Base-by-base conservation (phyloP, 2,329 filamentous ascomycete species). In the Colletotrichum sp. region DNA sequence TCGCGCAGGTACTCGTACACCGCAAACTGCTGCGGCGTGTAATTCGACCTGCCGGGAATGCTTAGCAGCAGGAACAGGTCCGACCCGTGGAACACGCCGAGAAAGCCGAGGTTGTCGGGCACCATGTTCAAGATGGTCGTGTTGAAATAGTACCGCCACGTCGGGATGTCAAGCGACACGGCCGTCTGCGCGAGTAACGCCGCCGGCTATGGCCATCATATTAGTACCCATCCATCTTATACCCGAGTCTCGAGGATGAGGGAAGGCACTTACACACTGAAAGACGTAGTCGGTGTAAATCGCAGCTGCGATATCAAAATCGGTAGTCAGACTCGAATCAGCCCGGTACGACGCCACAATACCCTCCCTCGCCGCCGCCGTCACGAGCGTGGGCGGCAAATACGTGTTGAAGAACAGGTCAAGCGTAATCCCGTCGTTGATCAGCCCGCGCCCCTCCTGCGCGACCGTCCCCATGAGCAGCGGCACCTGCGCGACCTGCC, bases 111-210 rank as follows among this genome's bases (percentile, higher is more conserved):
- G 7, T 80, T 39, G 0, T 71, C 34, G 2, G 77, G 78, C 2
- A 82, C 32, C 13, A 80, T 65, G 18, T 75, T 76, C 1, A 77
- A 63, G n/a, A 80, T 59, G 2, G 81, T 82, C 8, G 76, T 59
- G 72, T 82, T 82, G 78, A 80, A 81, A 68, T 77, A 78, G 72
- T 79, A 81, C 13, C 80, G 77, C 82, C 82, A 82, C 2, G 79
- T 80, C 10, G 81, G 78, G 24, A 73, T 79, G 8, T 71, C 55
- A 5, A 76, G 34, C 0, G 78, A 70, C 1, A 79, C 62, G 1
- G 81, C 80, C 4, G 77, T 62, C 28, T 78, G 78, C 60, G 81
- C 79, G 0, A 81, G 75, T 1, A 80, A 79, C 4, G 64, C 72
- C 5, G 81, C 79, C 8, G 81, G 81, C 80, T 82, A 39, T 16